Evolutionary conservation across 140 eudicot genomes (phyloP).

Genomic region (Cichorium intybus): DNA sequence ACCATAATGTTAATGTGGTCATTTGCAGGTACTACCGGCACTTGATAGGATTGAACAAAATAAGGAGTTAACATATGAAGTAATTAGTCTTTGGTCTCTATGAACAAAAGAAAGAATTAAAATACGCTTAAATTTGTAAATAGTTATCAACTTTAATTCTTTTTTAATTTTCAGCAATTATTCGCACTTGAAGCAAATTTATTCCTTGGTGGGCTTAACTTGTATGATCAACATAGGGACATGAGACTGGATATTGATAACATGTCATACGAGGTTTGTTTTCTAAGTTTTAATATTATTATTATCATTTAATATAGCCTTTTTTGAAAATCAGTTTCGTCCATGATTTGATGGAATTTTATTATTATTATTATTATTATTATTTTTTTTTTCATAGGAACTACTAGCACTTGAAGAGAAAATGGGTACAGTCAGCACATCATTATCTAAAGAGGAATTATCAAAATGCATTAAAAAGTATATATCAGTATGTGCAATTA

Average conservation of each 20-base stretch:
- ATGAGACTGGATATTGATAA: constrained; percentile 94
- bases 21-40: constrained; percentile 63
- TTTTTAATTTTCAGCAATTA: constrained; percentile 59
- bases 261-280: constrained; percentile 93
- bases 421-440: constrained; percentile 93
- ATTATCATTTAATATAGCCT: background rate
- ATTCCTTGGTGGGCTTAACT: constrained; percentile 59
- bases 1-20: too few species aligned
- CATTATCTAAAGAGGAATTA: constrained; percentile 64
- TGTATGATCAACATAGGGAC: constrained; percentile 85
- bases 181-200: constrained; percentile 70
- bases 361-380: too few species aligned
- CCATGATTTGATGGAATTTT: background rate
- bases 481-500: constrained; percentile 31
- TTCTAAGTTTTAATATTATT: background rate
- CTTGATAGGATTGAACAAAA: constrained; percentile 81
- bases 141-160: constrained; percentile 2
- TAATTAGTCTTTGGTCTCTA: constrained; percentile 27
- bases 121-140: constrained; percentile 1
- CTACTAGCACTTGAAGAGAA: constrained; percentile 84
- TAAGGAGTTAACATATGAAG: constrained; percentile 78
- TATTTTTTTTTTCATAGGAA: constrained; percentile 50
- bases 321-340: background rate
- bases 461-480: constrained; percentile 58
- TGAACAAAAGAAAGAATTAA: background rate